These are phyloP conservation scores for Boletellus ananiceps DNA, from an alignment of 768 basidiomycete genomes.

Conservation along the genomic window DNA sequence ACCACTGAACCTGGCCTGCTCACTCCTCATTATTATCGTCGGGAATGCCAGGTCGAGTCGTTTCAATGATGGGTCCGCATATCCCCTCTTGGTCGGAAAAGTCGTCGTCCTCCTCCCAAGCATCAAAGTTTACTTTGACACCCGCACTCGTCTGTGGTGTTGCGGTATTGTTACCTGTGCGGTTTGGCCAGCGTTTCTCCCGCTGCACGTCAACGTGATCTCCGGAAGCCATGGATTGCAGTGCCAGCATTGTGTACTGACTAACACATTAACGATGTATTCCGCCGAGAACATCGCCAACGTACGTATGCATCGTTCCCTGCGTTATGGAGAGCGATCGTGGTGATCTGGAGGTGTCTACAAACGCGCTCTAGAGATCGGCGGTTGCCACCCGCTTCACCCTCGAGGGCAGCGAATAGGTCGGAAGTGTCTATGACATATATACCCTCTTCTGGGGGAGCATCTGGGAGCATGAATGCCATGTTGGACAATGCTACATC, in stretches of 20 bases:
- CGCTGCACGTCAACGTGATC: slow-evolving; percentile 71
- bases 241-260: slow-evolving; percentile 66
- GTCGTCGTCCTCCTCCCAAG: slow-evolving; percentile 56
- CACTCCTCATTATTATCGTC: slow-evolving; percentile 4
- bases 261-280: neutral
- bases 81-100: slow-evolving; percentile 43
- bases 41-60: slow-evolving; percentile 1
- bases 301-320: slow-evolving; percentile 82
- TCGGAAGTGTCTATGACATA: slow-evolving; percentile 72
- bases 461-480: slow-evolving; percentile 55
- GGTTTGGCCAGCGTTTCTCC: slow-evolving; percentile 74
- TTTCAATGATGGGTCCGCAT: slow-evolving; percentile 23
- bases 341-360: slow-evolving; percentile 54
- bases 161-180: slow-evolving; percentile 30
- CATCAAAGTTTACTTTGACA: slow-evolving; percentile 53
- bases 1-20: neutral
- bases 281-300: neutral
- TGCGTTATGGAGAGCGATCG: slow-evolving; percentile 69
- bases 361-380: slow-evolving; percentile 59
- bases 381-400: slow-evolving; percentile 48
- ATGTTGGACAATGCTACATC: slow-evolving; percentile 50
- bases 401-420: slow-evolving; percentile 71
- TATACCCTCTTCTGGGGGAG: slow-evolving; percentile 45
- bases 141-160: slow-evolving; percentile 24
- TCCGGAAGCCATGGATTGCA: slow-evolving; percentile 70